Evolutionary conservation across 169 alveolate species (phyloP), one percentile per base, ranked within the genome.

Genomic region (Cryptosporidium parvum): DNA sequence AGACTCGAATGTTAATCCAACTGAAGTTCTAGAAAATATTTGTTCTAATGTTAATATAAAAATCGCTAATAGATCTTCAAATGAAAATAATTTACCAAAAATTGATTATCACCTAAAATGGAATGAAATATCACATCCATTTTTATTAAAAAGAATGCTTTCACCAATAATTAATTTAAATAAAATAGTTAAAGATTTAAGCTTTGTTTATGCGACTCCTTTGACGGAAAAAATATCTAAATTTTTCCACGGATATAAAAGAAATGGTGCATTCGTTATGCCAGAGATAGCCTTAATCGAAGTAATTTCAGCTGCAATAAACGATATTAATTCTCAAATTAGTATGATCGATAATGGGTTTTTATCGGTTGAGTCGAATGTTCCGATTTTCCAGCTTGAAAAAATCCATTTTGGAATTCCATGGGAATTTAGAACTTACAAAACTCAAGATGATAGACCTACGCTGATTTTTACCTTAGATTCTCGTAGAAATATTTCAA

Each of bases 101-200:
- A 23, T 26, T 3, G 48, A 44, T 21, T 26, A 14, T 31, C 61
- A 80, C 26, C 39, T 62, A 29, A 61, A 21, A 42, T 80, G 87
- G 87, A 39, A 23, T 16, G 87, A 80, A 65, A 62, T 80, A 31
- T 59, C 56, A 33, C 87, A 80, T 48, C 87, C 87, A 44, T 65
- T 80, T 58, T 62, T 80, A 18, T 58, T 80, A 62, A 80, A 61
- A 45, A 59, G 87, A 80, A 65, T 45, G 1, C 6, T 9, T 37
- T 80, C 87, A 8, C 80, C 87, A 23, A 61, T 80, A 26, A 21
- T 62, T 29, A 23, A 62, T 42, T 18, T 39, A 23, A 14, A 21
- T 12, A 65, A 62, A 9, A 21, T n/a, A 0, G 12, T 4, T 37
- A 18, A 39, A 31, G 70, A 14, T 10, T 6, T 16, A 8, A 52